Evolutionary conservation across 192 early-diverging fungal genomes (phyloP).

Genomic region (Coemansia aciculifera): DNA sequence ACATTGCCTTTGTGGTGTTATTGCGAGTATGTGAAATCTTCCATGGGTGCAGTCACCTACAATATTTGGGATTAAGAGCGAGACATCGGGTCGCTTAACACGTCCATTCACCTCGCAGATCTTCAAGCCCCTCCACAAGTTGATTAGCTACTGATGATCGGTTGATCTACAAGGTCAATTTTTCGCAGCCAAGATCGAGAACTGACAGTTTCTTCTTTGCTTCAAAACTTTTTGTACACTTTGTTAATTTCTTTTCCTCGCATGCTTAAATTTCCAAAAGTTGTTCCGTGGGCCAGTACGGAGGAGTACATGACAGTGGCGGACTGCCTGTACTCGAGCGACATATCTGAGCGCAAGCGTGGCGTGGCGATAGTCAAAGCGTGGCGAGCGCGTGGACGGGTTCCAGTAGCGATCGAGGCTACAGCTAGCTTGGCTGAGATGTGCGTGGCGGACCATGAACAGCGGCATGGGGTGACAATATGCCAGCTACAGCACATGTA

Average conservation of each 20-base stretch:
- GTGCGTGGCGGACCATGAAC: constrained; percentile 28
- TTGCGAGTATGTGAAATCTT: too few species aligned
- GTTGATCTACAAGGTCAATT: neutral
- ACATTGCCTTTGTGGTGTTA: too few species aligned
- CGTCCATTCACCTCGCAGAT: too few species aligned
- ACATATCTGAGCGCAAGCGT: constrained; percentile 27
- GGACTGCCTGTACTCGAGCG: constrained; percentile 39
- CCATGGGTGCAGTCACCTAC: too few species aligned
- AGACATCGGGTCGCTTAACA: too few species aligned
- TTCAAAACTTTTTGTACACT: constrained; percentile 1
- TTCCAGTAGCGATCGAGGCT: constrained; percentile 49
- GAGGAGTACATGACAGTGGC: constrained; percentile 46
- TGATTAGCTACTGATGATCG: neutral
- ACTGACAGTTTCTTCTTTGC: neutral
- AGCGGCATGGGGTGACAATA: constrained; percentile 14
- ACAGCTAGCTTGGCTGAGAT: constrained; percentile 49
- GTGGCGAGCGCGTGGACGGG: constrained; percentile 41
- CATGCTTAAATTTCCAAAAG: constrained; percentile 35
- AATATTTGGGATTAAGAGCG: too few species aligned
- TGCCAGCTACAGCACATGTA: constrained; percentile 43
- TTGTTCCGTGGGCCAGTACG: constrained; percentile 53
- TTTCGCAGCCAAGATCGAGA: neutral
- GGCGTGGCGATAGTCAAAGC: constrained; percentile 52
- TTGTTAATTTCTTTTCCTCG: neutral
- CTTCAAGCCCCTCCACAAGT: neutral